Evolutionary conservation across 106 monocot genomes (phyloP), one percentile per base, ranked within the genome.

Genomic region (Platanthera guangdongensis): DNA sequence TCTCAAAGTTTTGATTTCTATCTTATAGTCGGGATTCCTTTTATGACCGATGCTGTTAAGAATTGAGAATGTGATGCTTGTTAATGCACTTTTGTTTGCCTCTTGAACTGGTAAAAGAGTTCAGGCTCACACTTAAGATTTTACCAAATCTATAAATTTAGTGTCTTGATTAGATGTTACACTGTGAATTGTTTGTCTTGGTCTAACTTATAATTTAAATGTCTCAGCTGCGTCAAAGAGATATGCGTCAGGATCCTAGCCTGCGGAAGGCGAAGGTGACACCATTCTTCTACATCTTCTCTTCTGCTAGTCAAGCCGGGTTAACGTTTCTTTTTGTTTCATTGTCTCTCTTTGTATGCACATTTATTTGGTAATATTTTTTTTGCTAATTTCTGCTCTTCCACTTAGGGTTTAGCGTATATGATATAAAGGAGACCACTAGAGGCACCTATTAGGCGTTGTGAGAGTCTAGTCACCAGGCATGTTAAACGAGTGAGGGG

Each of bases 201-300:
- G 22, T 47, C 45, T 79, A 47, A 69, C 7, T 18, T 19, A 59
- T 63, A 19, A 54, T 73, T 81, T 10, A 39, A 76, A 60, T 77
- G 11, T 74, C 83, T 46, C 84, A 95, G 95, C 52, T 92, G 52
- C 87, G 83, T 16, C 82, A 74, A 39, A 81, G 78, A 78, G 92
- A 92, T n/a, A 88, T 88, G 92, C 79, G 19, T 46, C 73, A 78
- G 74, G 75, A 90, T 62, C 88, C 77, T 45, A 81, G 77, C 47
- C 60, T 81, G 6, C 71, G 45, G 8, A 90, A 82, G 72, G 50
- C 83, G 77, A 92, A 88, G 88, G 95, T 92, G 63, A 77, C 75
- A 74, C 30, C 12, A 74, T 77, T 7, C 15, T 77, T 39, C 7
- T 46, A 46, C 18, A 8, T 68, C 9, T 49, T 49, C 5, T 47